Percentiles rank a stretch among this genome's conserved stretches.
Evolutionary conservation across 192 early-diverging fungal genomes (phyloP).

Genomic region (Rhizophlyctis rosea): DNA sequence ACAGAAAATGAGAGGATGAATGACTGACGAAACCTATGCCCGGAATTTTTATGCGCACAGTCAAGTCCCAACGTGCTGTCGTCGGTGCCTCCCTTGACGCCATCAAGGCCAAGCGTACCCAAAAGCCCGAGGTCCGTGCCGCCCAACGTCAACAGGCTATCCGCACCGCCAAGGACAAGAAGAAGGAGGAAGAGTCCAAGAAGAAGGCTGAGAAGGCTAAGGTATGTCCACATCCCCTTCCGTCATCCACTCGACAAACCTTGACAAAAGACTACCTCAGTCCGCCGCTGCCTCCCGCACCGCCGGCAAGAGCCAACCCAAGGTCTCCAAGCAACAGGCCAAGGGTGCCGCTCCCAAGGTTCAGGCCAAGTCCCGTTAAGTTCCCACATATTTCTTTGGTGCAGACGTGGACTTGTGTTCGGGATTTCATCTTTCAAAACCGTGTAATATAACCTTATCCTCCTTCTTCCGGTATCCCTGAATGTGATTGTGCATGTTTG

Average conservation of each 20-base stretch:
- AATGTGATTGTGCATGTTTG: too few species aligned
- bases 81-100: conserved; percentile 93
- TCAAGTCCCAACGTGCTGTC: conserved; percentile 94
- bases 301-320: conserved; percentile 48
- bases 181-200: conserved; percentile 82
- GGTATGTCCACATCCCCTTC: conserved; percentile 47
- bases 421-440: too few species aligned
- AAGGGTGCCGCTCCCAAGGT: conserved; percentile 80
- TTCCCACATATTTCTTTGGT: too few species aligned
- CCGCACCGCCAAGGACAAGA: conserved; percentile 86
- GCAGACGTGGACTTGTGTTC: too few species aligned
- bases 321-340: conserved; percentile 77
- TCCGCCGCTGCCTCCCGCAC: conserved; percentile 36
- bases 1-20: too few species aligned
- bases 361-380: conserved; percentile 80
- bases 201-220: conserved; percentile 86
- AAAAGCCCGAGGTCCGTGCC: conserved; percentile 93
- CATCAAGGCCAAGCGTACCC: conserved; percentile 95
- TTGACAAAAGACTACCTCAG: too few species aligned
- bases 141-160: conserved; percentile 84
- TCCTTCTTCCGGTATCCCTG: too few species aligned
- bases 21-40: too few species aligned
- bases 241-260: too few species aligned
- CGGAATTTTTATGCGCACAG: too few species aligned
- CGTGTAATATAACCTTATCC: too few species aligned